Evolutionary conservation across 78 protist genomes (phyloP), one percentile per base, ranked within the genome.

Genomic region (Anaeramoeba flamelloides): DNA sequence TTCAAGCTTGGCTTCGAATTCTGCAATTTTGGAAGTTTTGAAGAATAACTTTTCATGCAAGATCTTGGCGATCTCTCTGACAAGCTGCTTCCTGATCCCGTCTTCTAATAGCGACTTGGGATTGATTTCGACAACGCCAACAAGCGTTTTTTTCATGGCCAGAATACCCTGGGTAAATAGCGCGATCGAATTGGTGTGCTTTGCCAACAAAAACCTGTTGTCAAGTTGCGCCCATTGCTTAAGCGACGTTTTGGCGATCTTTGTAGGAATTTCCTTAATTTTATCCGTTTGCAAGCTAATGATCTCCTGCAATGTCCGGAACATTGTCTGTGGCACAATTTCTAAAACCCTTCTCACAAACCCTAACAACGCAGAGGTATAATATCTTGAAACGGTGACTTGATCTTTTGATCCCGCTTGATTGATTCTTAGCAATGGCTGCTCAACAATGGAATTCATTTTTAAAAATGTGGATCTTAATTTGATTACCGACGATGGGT

Each of bases 61-160:
- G 12, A 87, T 88, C 79, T 3, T 0, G 0, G 91, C 40, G 32
- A 94, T 83, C 76, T 79, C 91, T 3, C 37, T 41, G 53, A 93
- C 95, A 31, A 94, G 87, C 85, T 94, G 97, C 31, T 39, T 88
- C 36, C 96, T 87, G 76, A 96, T 88, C 75, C 98, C 98, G 39
- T 93, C 97, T 81, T 94, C 94, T 1, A 94, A 78, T 39, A 88
- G 82, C 33, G 76, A 39, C 41, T 86, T 75, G 39, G 90, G 93
- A 82, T 88, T 85, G 4, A 89, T 75, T 76, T 90, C 76, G 41
- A 93, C 84, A 38, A 93, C 82, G n/a, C 99, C 99, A 8, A 96
- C 87, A 37, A 94, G 87, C 1, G 98, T 96, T 26, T 41, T 89
- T 76, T 93, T 89, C 99, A 96, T 96, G 8, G 96, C 97, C 3